A percentile compares a stretch with the other conserved stretches of the same genome.
Evolutionary conservation across 257 asterid genomes (phyloP).

Genomic region (Gynochthodes officinalis): DNA sequence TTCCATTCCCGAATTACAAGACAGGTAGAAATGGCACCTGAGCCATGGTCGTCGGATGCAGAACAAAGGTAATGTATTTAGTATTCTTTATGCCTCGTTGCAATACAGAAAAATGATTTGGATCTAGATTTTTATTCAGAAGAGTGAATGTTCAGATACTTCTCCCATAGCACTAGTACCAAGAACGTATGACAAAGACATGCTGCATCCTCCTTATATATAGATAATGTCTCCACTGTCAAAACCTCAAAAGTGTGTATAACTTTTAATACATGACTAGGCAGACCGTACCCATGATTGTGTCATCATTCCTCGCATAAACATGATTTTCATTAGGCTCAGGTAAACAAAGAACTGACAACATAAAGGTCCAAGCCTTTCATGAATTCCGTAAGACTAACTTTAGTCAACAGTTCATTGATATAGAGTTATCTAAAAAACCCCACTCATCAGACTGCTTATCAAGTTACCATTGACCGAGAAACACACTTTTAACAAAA

Average conservation of each 20-base stretch:
- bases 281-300: not conserved
- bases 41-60: not conserved
- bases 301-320: constrained; percentile 9
- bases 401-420: not conserved
- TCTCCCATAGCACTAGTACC: not conserved
- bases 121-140: not conserved
- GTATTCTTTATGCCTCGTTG: not conserved
- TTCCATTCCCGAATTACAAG: constrained; percentile 58
- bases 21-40: constrained; percentile 26
- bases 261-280: constrained; percentile 9
- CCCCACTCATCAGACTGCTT: constrained; percentile 6
- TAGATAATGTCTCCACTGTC: not conserved
- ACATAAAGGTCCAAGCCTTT: not conserved
- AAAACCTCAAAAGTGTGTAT: not conserved
- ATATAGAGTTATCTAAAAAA: not conserved
- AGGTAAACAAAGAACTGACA: not conserved
- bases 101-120: not conserved
- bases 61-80: constrained; percentile 22
- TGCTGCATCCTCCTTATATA: not conserved
- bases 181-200: not conserved
- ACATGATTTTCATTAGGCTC: not conserved
- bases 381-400: not conserved
- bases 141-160: not conserved
- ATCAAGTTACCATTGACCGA: not conserved
- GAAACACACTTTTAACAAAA: no score